A percentile compares a stretch with the other conserved stretches of the same genome.
phyloP scores from a whole-genome alignment of 306 rosid species.

The Parietaria judaica region DNA sequence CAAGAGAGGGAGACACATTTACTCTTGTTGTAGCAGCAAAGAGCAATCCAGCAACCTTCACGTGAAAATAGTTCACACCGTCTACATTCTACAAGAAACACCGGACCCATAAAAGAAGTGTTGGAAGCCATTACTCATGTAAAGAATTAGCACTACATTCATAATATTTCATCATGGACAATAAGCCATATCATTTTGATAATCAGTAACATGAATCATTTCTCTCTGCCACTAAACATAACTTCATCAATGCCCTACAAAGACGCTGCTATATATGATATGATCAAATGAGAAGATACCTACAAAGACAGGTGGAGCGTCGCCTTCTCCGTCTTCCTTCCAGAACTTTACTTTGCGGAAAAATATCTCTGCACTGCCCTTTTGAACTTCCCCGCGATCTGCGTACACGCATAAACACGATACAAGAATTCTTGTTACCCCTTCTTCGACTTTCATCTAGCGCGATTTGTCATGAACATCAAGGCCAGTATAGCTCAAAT shows the following conservation, averaged over 20 bases:
- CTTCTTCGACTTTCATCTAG: background rate
- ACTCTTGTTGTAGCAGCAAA: constrained; percentile 79
- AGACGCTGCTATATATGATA: no score
- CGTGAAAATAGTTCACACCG: constrained; percentile 90
- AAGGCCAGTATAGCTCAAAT: background rate
- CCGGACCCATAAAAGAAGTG: constrained; percentile 3
- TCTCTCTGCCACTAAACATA: no score
- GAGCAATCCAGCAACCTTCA: constrained; percentile 79
- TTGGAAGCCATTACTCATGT: background rate
- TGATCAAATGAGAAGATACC: constrained; percentile 35
- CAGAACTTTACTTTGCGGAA: constrained; percentile 87
- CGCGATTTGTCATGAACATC: background rate
- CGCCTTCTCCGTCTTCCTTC: constrained; percentile 81
- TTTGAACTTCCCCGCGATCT: constrained; percentile 83
- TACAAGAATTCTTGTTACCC: background rate
- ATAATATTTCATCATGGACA: background rate
- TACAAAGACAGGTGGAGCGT: constrained; percentile 94
- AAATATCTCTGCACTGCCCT: constrained; percentile 81
- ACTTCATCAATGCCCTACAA: no score
- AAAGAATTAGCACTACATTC: constrained; percentile 1
- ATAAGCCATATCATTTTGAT: background rate
- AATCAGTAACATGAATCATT: constrained; percentile 7
- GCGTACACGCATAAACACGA: constrained; percentile 16
- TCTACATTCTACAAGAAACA: constrained; percentile 51
- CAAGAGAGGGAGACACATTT: constrained; percentile 78